Evolutionary conservation across 2,329 filamentous ascomycete species (phyloP), one percentile per base, ranked within the genome.

Genomic region (Hymenoscyphus albidus): DNA sequence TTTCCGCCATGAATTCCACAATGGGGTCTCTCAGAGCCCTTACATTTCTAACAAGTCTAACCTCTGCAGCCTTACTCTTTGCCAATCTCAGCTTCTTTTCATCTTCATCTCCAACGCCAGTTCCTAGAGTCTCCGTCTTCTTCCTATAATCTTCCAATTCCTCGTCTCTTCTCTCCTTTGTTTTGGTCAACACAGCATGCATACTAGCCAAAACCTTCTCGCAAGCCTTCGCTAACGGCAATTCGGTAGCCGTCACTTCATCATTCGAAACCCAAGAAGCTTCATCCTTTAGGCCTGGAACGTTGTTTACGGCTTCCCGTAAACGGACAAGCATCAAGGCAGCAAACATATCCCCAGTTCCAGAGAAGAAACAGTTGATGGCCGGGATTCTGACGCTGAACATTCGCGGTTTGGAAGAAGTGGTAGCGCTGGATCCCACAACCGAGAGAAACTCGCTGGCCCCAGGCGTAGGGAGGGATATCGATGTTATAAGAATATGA

Each of bases 301-400:
- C 79, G 2, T 78, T 78, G 61, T 80, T 77, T 1, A 92, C 89
- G 32, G 92, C 93, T 80, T 98, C 92, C 64, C 94, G 88, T 74
- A 99, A 87, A 38, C 94, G 88, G 51, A 91, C 91, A 1, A 97
- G 87, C 74, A 92, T 93, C 57, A 99, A 83, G 7, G 94, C 94
- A 38, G 93, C 94, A 75, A 99, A 98, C 94, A 99, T 97, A 80
- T 99, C 95, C 58, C 95, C 95, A 0, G 96, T 98, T 51, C 95
- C 95, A 72, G 90, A 93, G 78, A 98, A 99, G 82, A 95, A 97
- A 78, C 93, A 91, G 74, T 97, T 91, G 65, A 97, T 88, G 35
- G 89, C 86, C 0, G 94, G 93, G 64, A 97, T 92, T 63, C 90
- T 87, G 73, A 98, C 88, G 73, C 89, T 88, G 82, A 98, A 99